Evolutionary conservation across 73 alveolate genomes (phyloP).

Genomic region (Paramecium caudatum): DNA sequence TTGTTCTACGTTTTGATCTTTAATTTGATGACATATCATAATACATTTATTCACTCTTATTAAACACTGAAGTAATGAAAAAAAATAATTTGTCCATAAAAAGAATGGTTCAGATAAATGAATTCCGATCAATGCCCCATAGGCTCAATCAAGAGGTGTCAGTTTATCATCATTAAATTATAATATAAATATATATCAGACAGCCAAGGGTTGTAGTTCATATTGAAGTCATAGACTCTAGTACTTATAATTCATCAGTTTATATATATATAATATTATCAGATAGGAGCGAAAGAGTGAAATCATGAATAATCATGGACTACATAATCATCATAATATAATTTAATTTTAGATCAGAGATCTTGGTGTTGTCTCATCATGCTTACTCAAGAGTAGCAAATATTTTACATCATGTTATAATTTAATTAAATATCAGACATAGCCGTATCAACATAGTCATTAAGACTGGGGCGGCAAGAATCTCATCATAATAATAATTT

Average conservation of each 20-base stretch:
- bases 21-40: background rate
- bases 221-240: constrained; percentile 56
- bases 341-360: constrained; percentile 1
- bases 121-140: constrained; percentile 47
- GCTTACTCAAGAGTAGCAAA: constrained; percentile 58
- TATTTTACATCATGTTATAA: constrained; percentile 41
- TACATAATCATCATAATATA: constrained; percentile 43
- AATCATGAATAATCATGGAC: constrained; percentile 62
- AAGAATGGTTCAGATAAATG: background rate
- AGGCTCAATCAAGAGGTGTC: constrained; percentile 61
- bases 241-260: constrained; percentile 14
- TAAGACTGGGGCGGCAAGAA: constrained; percentile 65
- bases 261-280: constrained; percentile 9
- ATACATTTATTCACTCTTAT: background rate
- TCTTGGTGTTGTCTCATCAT: constrained; percentile 65
- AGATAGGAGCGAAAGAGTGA: constrained; percentile 70
- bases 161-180: constrained; percentile 28
- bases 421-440: background rate
- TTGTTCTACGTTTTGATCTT: background rate
- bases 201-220: constrained; percentile 61
- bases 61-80: background rate
- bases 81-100: background rate
- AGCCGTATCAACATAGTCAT: constrained; percentile 48
- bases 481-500: background rate
- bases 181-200: background rate